Conservation (phyloP, 164 flowering plant genomes). For the Euptelea pleiosperma region DNA sequence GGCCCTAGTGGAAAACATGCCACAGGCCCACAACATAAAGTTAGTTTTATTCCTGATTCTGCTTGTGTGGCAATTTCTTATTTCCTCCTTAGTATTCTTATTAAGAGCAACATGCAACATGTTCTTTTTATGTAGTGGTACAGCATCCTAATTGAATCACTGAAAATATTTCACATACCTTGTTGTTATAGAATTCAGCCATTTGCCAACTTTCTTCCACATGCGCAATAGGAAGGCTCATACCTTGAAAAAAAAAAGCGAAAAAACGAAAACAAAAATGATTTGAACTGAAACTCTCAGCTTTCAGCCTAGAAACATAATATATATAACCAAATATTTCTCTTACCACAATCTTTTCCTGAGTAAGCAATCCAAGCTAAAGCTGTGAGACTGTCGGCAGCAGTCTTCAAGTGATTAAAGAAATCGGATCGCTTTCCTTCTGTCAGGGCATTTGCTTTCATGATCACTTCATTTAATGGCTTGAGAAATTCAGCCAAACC, state of each 20-base stretch:
- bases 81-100: no score
- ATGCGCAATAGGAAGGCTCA: slow-evolving; percentile 98
- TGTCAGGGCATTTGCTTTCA: slow-evolving; percentile 70
- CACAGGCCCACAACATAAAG: no score
- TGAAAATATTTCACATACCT: slow-evolving; percentile 42
- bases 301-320: background rate
- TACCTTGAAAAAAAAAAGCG: slow-evolving; percentile 44
- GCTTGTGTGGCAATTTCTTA: no score
- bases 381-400: slow-evolving; percentile 85
- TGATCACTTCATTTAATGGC: slow-evolving; percentile 84
- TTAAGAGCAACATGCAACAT: no score
- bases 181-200: slow-evolving; percentile 93
- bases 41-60: no score
- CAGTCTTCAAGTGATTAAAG: slow-evolving; percentile 82
- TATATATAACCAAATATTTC: background rate
- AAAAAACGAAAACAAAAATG: slow-evolving; percentile 11
- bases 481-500: slow-evolving; percentile 75
- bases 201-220: slow-evolving; percentile 99
- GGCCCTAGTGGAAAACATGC: no score
- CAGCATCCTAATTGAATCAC: no score
- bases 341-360: slow-evolving; percentile 92
- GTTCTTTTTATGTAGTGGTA: no score
- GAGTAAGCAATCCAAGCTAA: slow-evolving; percentile 94
- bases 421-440: slow-evolving; percentile 87
- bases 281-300: slow-evolving; percentile 10